Conservation (phyloP, 345 rosid species). For the Litchi chinensis region DNA sequence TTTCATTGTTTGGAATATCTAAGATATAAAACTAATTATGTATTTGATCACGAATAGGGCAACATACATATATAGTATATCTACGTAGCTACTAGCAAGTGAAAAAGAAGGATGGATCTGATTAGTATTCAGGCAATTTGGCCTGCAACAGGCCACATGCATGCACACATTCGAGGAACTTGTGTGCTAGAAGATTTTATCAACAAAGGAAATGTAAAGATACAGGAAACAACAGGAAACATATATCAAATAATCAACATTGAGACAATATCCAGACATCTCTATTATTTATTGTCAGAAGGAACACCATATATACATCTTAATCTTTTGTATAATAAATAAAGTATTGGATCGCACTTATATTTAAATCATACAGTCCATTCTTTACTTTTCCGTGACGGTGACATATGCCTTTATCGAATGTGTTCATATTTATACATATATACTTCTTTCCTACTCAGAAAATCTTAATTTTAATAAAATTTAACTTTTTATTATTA, state of each 20-base stretch:
- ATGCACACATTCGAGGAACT: not conserved
- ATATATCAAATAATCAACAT: not conserved
- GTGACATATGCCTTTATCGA: constrained; percentile 8
- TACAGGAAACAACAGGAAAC: not conserved
- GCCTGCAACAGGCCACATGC: not conserved
- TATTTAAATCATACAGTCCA: constrained; percentile 5
- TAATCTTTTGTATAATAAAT: not conserved
- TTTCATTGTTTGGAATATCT: not conserved
- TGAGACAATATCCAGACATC: not conserved
- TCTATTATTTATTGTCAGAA: constrained; percentile 1
- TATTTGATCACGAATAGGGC: not conserved
- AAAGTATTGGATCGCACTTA: not conserved
- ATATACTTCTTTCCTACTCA: not conserved
- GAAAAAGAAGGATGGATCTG: not conserved
- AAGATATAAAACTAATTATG: too few relatives aligned
- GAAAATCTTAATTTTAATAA: too few relatives aligned
- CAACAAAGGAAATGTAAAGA: constrained; percentile 9
- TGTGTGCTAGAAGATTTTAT: constrained; percentile 3
- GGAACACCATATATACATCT: not conserved
- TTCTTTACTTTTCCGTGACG: constrained; percentile 17
- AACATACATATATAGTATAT: not conserved
- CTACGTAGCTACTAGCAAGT: not conserved
- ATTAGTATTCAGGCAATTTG: not conserved
- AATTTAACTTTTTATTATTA: too few relatives aligned
- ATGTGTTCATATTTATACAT: too few relatives aligned